A percentile compares a stretch with the other conserved stretches of the same genome.
phyloP scores from a whole-genome alignment of 1,284 basidiomycete genomes.

The Pholiota adiposa region DNA sequence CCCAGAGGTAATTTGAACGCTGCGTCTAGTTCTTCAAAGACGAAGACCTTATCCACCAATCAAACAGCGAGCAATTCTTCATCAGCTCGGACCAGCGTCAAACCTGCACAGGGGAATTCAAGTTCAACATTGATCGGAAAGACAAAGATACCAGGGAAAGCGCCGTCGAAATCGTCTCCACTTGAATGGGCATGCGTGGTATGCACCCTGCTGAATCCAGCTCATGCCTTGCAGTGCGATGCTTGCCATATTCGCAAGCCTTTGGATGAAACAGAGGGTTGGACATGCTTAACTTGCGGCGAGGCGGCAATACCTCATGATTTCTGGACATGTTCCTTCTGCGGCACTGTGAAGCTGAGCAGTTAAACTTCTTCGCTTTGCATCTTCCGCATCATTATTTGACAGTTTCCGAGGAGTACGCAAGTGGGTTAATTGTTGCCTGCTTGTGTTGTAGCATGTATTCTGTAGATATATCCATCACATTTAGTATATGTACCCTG shows the following conservation, averaged over 20 bases:
- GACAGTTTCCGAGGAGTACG: no score
- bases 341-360: constrained; percentile 66
- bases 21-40: constrained; percentile 27
- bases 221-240: constrained; percentile 57
- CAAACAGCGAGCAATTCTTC: not conserved
- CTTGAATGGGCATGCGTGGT: constrained; percentile 66
- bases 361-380: constrained; percentile 32
- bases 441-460: not conserved
- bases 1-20: constrained; percentile 4
- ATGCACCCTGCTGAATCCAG: constrained; percentile 75
- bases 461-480: not conserved
- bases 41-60: not conserved
- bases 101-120: not conserved
- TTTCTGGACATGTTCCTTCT: constrained; percentile 77
- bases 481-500: not conserved
- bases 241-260: constrained; percentile 64
- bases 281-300: constrained; percentile 75
- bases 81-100: not conserved
- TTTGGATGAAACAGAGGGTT: constrained; percentile 44
- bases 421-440: no score
- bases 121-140: not conserved
- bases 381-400: not conserved
- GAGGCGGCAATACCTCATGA: constrained; percentile 62
- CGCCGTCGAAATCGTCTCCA: not conserved
- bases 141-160: not conserved